phyloP scores from a whole-genome alignment of 192 early-diverging fungal genomes.

The Helicostylum pulchrum region DNA sequence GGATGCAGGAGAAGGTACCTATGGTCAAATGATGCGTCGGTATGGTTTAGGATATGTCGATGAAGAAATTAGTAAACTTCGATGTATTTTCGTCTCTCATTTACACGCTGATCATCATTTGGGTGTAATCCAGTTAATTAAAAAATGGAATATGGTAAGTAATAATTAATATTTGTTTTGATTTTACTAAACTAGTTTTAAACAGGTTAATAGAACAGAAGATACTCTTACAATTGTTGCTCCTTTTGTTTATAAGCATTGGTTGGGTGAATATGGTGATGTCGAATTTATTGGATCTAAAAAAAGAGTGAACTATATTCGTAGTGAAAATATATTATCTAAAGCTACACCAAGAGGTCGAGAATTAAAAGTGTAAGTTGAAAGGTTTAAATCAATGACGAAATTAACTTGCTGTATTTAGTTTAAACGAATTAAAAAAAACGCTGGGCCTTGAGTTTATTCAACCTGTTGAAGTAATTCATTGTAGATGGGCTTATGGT shows the following conservation, averaged over 20 bases:
- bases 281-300: slow-evolving; percentile 63
- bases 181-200: slow-evolving; percentile 1
- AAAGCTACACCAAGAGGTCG: neutral
- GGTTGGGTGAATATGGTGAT: slow-evolving; percentile 67
- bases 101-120: slow-evolving; percentile 98
- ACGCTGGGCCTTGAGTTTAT: slow-evolving; percentile 56
- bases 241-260: slow-evolving; percentile 51
- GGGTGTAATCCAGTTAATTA: slow-evolving; percentile 73
- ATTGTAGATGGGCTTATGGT: slow-evolving; percentile 82
- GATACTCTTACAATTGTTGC: slow-evolving; percentile 50
- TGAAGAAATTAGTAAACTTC: slow-evolving; percentile 55
- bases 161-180: slow-evolving; percentile 3
- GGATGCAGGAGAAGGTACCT: slow-evolving; percentile 90
- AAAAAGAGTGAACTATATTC: slow-evolving; percentile 43
- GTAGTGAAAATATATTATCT: slow-evolving; percentile 35
- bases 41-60: slow-evolving; percentile 59
- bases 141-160: slow-evolving; percentile 62
- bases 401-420: neutral
- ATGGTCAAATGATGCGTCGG: slow-evolving; percentile 74
- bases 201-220: slow-evolving; percentile 11
- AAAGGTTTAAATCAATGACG: neutral
- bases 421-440: slow-evolving; percentile 23
- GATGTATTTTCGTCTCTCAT: slow-evolving; percentile 87
- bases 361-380: slow-evolving; percentile 7
- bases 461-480: slow-evolving; percentile 70